phyloP scores from a whole-genome alignment of 2,329 filamentous ascomycete genomes.

The Atkinsonella texensis region DNA sequence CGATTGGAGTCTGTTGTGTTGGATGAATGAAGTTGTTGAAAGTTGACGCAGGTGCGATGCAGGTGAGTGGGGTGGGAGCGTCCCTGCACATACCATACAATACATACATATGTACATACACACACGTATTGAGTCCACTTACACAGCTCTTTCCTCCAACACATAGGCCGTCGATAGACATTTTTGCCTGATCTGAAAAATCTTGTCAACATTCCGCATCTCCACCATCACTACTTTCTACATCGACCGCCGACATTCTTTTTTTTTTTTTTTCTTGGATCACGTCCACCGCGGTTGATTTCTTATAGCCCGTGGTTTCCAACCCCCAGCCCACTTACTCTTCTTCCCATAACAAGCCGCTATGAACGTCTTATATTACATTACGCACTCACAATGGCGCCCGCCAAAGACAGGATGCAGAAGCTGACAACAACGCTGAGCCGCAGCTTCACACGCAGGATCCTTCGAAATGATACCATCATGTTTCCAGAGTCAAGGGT shows the following conservation, averaged over 20 bases:
- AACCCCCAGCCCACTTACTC: background rate
- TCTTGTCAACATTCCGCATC: background rate
- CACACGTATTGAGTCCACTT: no score
- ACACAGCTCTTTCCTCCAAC: background rate
- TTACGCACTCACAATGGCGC: background rate
- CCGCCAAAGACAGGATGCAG: background rate
- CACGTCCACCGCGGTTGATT: background rate
- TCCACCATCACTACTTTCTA: background rate
- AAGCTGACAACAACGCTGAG: background rate
- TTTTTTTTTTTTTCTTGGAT: background rate
- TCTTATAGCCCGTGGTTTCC: background rate
- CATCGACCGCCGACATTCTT: slow-evolving; percentile 3
- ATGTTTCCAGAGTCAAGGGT: background rate
- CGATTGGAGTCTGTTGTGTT: background rate
- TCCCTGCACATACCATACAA: no score
- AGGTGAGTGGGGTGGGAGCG: background rate
- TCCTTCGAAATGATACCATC: background rate
- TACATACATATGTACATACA: no score
- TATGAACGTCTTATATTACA: slow-evolving; percentile 5
- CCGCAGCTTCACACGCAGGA: background rate
- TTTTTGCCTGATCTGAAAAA: background rate
- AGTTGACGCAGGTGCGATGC: slow-evolving; percentile 1
- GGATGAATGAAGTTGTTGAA: background rate
- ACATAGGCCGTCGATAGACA: background rate
- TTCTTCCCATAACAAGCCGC: slow-evolving; percentile 4